Conservation (phyloP, 192 early-diverging fungal genomes). For the Diversispora eburnea region DNA sequence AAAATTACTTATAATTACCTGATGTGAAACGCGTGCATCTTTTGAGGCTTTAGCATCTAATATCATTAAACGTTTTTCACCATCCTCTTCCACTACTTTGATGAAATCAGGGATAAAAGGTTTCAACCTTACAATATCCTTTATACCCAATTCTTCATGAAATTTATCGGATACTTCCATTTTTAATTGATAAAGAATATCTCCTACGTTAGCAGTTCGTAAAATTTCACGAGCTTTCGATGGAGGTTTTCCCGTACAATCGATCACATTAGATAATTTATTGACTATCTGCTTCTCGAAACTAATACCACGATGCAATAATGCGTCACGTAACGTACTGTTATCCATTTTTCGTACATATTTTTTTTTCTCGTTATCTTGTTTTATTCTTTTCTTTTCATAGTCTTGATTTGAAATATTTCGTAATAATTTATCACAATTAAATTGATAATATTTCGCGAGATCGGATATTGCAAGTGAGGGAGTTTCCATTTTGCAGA, state of each 20-base stretch:
- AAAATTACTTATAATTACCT: slow-evolving; percentile 14
- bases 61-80: slow-evolving; percentile 10
- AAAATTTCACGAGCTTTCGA: background rate
- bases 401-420: background rate
- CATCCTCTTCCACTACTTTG: slow-evolving; percentile 13
- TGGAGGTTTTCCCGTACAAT: background rate
- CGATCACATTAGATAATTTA: slow-evolving; percentile 13
- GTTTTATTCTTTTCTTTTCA: background rate
- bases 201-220: slow-evolving; percentile 21
- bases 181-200: slow-evolving; percentile 31
- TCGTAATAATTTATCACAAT: slow-evolving; percentile 32
- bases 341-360: background rate
- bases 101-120: slow-evolving; percentile 34
- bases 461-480: slow-evolving; percentile 6
- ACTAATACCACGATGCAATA: slow-evolving; percentile 20
- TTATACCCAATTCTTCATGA: slow-evolving; percentile 23
- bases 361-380: background rate
- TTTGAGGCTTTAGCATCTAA: slow-evolving; percentile 34
- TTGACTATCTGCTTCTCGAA: slow-evolving; percentile 28
- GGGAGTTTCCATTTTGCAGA: background rate
- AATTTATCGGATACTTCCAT: slow-evolving; percentile 23
- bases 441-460: slow-evolving; percentile 29
- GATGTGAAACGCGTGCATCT: slow-evolving; percentile 30
- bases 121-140: slow-evolving; percentile 10
- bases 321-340: slow-evolving; percentile 11